These are phyloP conservation scores for Vanderwaltozyma tropicalis DNA, from an alignment of 805 yeast species.

Conservation along the genomic window DNA sequence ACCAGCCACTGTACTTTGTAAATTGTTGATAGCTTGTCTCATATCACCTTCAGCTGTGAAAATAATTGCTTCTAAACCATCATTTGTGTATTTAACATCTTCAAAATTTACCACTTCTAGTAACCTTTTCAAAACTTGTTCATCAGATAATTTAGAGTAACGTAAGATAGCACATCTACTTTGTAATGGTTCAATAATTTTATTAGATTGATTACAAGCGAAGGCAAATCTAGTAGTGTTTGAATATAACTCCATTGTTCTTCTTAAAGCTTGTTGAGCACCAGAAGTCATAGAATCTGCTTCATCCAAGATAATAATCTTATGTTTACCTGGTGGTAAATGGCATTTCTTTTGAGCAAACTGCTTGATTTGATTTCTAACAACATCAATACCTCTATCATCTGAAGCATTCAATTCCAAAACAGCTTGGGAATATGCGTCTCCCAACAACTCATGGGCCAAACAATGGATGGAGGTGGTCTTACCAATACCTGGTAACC, in stretches of 20 bases:
- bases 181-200: constrained; percentile 93
- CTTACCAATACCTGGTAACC: constrained; percentile 95
- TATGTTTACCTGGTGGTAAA: constrained; percentile 82
- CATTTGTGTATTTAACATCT: constrained; percentile 67
- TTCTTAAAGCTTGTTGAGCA: constrained; percentile 87
- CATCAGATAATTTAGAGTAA: constrained; percentile 71
- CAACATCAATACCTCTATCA: constrained; percentile 96
- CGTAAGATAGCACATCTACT: constrained; percentile 92
- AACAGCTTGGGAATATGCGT: constrained; percentile 66
- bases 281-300: constrained; percentile 97
- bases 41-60: constrained; percentile 97
- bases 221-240: constrained; percentile 95
- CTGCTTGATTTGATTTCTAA: constrained; percentile 83
- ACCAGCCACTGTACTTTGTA: constrained; percentile 91
- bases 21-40: constrained; percentile 94
- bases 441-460: constrained; percentile 74
- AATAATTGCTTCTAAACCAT: constrained; percentile 84
- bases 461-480: constrained; percentile 89
- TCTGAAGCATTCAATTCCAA: constrained; percentile 92
- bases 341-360: constrained; percentile 91
- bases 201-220: constrained; percentile 90
- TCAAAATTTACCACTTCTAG: constrained; percentile 62
- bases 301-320: constrained; percentile 86
- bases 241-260: constrained; percentile 94
- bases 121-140: constrained; percentile 70